Percentiles rank a stretch among this genome's conserved stretches.
Evolutionary conservation across 768 basidiomycete genomes (phyloP).

Genomic region (Kwoniella botswanensis): DNA sequence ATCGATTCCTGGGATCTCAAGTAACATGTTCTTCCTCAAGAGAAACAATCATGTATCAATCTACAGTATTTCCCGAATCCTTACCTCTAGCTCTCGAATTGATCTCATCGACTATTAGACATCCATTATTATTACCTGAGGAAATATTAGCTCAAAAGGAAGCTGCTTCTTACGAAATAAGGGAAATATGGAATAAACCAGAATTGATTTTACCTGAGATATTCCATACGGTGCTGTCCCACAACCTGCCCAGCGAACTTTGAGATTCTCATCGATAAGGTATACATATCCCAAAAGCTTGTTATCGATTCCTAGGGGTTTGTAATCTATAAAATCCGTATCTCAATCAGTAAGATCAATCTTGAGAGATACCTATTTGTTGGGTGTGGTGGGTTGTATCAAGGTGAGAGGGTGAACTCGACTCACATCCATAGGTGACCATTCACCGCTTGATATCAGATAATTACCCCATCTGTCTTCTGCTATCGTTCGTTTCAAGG

Average conservation of each 20-base stretch:
- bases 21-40: conserved; percentile 88
- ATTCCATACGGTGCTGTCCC: conserved; percentile 86
- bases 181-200: conserved; percentile 84
- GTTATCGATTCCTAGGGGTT: conserved; percentile 81
- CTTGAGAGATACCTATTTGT: too few relatives aligned
- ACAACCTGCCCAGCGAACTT: conserved; percentile 90
- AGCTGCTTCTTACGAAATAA: conserved; percentile 86
- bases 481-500: conserved; percentile 72
- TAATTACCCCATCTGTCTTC: conserved; percentile 60
- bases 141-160: conserved; percentile 84
- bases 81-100: conserved; percentile 82
- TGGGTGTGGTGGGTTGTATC: too few relatives aligned
- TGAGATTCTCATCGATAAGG: conserved; percentile 80
- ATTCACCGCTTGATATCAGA: conserved; percentile 54
- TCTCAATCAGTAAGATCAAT: too few relatives aligned
- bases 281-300: conserved; percentile 90
- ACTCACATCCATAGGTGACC: conserved; percentile 45
- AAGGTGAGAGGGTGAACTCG: not conserved
- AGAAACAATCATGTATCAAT: conserved; percentile 97
- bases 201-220: conserved; percentile 92
- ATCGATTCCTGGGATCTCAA: conserved; percentile 87
- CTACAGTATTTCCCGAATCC: conserved; percentile 83
- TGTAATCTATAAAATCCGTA: conserved; percentile 36
- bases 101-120: conserved; percentile 86
- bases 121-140: conserved; percentile 73